Evolutionary conservation across 2,329 filamentous ascomycete genomes (phyloP).

Genomic region (Alternaria gaisen): DNA sequence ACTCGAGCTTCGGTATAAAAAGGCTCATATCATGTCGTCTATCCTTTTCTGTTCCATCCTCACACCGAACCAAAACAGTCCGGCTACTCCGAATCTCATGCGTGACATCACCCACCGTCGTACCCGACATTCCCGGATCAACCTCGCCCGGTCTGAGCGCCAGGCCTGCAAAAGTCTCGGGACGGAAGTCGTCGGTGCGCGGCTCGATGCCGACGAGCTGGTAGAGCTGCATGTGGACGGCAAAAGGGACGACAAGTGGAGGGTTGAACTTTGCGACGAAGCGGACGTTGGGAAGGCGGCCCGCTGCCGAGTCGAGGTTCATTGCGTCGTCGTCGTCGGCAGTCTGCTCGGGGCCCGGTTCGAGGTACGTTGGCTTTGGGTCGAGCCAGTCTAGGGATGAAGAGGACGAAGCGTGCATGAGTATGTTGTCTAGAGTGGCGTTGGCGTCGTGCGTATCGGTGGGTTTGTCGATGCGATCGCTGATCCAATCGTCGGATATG

Average conservation of each 20-base stretch:
- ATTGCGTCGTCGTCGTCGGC: constrained; percentile 60
- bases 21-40: constrained; percentile 65
- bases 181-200: constrained; percentile 60
- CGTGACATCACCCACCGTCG: constrained; percentile 35
- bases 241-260: constrained; percentile 73
- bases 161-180: constrained; percentile 60
- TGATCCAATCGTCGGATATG: constrained; percentile 78
- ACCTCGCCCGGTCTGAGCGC: constrained; percentile 56
- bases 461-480: constrained; percentile 69
- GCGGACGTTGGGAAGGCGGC: constrained; percentile 73
- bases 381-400: constrained; percentile 73
- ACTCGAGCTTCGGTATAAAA: constrained; percentile 76
- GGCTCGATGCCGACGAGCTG: constrained; percentile 67
- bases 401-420: constrained; percentile 55
- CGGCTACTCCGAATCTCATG: constrained; percentile 64
- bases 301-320: constrained; percentile 61
- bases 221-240: constrained; percentile 70
- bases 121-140: constrained; percentile 64
- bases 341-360: constrained; percentile 33
- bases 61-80: constrained; percentile 53
- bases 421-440: constrained; percentile 48
- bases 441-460: constrained; percentile 47
- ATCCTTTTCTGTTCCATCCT: constrained; percentile 25
- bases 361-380: constrained; percentile 68
- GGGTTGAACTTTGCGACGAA: constrained; percentile 80